phyloP scores from a whole-genome alignment of 1,284 basidiomycete species.

The Irpex lacteus region DNA sequence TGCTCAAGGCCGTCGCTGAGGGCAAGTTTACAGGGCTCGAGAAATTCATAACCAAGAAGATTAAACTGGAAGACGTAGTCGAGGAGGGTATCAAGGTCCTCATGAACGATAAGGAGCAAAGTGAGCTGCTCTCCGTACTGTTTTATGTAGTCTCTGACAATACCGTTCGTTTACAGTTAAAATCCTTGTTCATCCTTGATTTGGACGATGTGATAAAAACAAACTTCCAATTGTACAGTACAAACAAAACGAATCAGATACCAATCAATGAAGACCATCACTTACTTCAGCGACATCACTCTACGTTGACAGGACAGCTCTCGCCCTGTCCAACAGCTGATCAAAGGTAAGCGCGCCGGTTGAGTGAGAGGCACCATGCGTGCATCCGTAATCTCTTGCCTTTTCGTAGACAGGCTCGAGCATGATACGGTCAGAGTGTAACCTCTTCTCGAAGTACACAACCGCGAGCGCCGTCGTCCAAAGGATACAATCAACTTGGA shows the following conservation, averaged over 20 bases:
- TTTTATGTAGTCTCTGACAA: not conserved
- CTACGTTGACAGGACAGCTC: not conserved
- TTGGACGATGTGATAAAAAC: not conserved
- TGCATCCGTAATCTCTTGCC: slow-evolving; percentile 6
- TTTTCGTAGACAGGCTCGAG: slow-evolving; percentile 11
- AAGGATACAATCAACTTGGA: slow-evolving; percentile 2
- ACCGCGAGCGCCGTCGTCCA: slow-evolving; percentile 6
- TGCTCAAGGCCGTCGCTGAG: slow-evolving; percentile 26
- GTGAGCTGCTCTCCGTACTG: slow-evolving; percentile 13
- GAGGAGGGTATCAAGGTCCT: slow-evolving; percentile 31
- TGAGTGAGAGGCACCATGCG: not conserved
- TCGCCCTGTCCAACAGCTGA: slow-evolving; percentile 8
- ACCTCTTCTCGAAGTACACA: slow-evolving; percentile 4
- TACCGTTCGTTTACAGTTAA: slow-evolving; percentile 15
- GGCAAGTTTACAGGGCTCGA: slow-evolving; percentile 26
- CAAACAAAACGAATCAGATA: not conserved
- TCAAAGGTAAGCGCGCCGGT: not conserved
- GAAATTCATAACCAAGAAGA: slow-evolving; percentile 28
- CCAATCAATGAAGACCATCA: not conserved
- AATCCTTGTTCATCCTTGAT: slow-evolving; percentile 22
- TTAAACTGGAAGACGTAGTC: slow-evolving; percentile 29
- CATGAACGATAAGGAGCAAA: slow-evolving; percentile 31
- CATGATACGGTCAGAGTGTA: not conserved
- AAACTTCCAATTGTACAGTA: not conserved
- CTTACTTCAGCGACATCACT: no score